These are phyloP conservation scores for Saccharomyces hybrid DNA, from an alignment of 1,139 yeast genomes.

Conservation along the genomic window DNA sequence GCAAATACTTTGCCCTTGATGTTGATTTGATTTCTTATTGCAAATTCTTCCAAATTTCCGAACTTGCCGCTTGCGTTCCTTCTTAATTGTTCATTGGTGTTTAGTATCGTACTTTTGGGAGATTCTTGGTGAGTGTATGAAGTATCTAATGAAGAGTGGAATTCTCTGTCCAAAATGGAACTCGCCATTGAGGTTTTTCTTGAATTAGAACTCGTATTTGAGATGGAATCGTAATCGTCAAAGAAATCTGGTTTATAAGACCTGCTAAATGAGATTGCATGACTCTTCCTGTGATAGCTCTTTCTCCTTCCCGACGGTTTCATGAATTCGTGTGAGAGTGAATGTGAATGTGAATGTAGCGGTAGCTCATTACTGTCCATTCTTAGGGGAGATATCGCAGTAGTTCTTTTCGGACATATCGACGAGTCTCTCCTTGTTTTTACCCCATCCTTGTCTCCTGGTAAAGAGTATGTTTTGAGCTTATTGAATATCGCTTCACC, in stretches of 20 bases:
- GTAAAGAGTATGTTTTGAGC: conserved; percentile 5
- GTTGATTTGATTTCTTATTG: conserved; percentile 15
- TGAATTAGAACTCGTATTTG: conserved; percentile 1
- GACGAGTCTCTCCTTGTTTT: not conserved
- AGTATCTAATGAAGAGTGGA: not conserved
- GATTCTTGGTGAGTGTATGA: conserved; percentile 10
- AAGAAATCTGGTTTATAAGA: not conserved
- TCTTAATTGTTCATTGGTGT: conserved; percentile 25
- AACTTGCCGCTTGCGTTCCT: conserved; percentile 22
- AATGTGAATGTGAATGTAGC: not conserved
- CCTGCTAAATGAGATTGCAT: conserved; percentile 9
- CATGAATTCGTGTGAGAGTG: not conserved
- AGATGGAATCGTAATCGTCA: not conserved
- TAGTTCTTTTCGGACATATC: conserved; percentile 1
- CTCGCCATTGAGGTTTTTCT: conserved; percentile 4
- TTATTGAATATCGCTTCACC: conserved; percentile 9
- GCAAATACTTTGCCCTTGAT: conserved; percentile 20
- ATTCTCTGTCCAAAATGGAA: not conserved
- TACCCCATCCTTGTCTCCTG: not conserved
- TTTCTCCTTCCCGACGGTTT: not conserved
- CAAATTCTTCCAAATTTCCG: conserved; percentile 17
- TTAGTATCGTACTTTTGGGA: conserved; percentile 16
- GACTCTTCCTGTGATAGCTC: conserved; percentile 6
- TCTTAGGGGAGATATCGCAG: not conserved
- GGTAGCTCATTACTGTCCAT: not conserved